Base-by-base conservation (phyloP, 306 rosid genomes). In the Acacia melanoxylon region DNA sequence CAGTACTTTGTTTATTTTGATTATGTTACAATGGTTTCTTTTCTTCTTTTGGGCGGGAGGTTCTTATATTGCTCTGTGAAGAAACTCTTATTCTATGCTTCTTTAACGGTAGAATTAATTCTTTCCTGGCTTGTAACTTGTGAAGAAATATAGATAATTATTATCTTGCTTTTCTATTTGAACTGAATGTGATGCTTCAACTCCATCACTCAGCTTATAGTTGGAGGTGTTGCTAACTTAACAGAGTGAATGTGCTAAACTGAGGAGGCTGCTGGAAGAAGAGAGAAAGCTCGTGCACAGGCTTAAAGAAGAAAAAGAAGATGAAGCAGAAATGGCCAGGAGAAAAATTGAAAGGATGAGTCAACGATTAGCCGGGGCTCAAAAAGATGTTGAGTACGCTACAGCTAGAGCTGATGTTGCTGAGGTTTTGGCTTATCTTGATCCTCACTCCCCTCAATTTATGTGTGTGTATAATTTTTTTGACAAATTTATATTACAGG, bases 201-300 rank as follows among this genome's bases (percentile, higher is more conserved):
- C 22, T 65, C 4, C 16, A 65, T 29, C 70, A 65, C 22, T 65
- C 42, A 37, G 25, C 31, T 68, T 41, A 19, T 8, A 2, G 29
- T 68, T n/a, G 51, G 13, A 40, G 74, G 52, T 16, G 4, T n/a
- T 20, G 29, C 33, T 68, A 41, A 68, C 25, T 68, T 41, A 20
- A 20, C 51, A 68, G 51, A 68, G 29, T 20, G 72, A 68, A 68
- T 68, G 16, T 68, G 72, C 48, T 67, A 67, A 67, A 67, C 25
- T 67, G 46, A 68, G 44, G 27, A 68, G 73, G 42, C 44, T 37
- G 48, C 29, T 68, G 49, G 29, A 68, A 40, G 17, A 20, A 68
- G 73, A 68, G 73, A 11, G 48, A 40, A 68, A 37, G 24, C 73
- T 37, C 10, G 51, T 20, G 16, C 49, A 37, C 40, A 68, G 29